phyloP scores from a whole-genome alignment of 345 rosid species.

The Boechera divaricarpa region DNA sequence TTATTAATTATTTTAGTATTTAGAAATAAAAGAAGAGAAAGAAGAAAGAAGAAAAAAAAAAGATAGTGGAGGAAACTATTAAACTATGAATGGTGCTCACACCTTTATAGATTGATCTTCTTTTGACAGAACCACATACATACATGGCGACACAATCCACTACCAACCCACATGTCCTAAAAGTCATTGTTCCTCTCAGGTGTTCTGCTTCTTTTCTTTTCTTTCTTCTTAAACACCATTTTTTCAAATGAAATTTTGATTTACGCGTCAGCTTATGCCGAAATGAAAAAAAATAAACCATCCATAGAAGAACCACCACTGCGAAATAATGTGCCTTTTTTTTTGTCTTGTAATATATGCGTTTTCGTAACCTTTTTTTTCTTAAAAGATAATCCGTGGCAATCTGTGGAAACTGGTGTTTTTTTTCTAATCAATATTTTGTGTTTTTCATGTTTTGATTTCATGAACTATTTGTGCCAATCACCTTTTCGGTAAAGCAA shows the following conservation, averaged over 20 bases:
- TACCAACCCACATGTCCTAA: conserved; percentile 28
- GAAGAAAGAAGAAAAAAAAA: conserved; percentile 9
- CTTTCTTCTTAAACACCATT: background rate
- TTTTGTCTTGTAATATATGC: background rate
- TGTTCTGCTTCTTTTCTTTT: conserved; percentile 32
- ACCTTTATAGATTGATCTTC: conserved; percentile 41
- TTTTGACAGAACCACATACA: conserved; percentile 35
- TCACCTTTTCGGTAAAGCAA: conserved; percentile 38
- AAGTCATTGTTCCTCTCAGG: conserved; percentile 49
- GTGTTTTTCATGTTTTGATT: background rate
- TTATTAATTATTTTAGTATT: background rate
- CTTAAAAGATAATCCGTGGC: background rate
- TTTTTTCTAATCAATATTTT: background rate
- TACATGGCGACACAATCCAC: conserved; percentile 42
- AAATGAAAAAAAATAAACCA: background rate
- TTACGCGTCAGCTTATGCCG: background rate
- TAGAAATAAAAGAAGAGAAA: conserved; percentile 15
- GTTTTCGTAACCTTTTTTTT: background rate
- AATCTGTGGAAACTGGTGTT: background rate
- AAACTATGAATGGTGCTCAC: conserved; percentile 26
- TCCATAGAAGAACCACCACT: background rate
- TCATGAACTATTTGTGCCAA: conserved; percentile 25
- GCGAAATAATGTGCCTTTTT: background rate
- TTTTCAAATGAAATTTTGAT: background rate
- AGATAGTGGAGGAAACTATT: conserved; percentile 44